Conservation (phyloP, 1,284 basidiomycete species). For the Cutaneotrichosporon mucoides region DNA sequence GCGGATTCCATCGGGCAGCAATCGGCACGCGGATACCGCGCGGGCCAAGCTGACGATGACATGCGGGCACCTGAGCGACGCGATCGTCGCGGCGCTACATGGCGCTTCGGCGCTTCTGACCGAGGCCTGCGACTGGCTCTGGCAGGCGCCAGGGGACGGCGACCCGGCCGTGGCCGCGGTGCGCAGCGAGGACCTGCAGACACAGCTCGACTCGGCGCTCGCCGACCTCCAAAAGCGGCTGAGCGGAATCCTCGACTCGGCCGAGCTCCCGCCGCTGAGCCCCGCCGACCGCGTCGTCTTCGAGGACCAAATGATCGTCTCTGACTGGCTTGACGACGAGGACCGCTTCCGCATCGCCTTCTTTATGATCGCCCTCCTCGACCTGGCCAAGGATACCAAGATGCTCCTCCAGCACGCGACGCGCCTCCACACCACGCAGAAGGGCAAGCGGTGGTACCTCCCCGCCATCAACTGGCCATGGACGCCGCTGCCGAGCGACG, state of each 20-base stretch:
- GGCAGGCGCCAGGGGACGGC: neutral
- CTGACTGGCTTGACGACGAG: slow-evolving; percentile 30
- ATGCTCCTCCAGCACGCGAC: slow-evolving; percentile 18
- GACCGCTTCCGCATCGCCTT: slow-evolving; percentile 44
- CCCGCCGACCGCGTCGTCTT: slow-evolving; percentile 7
- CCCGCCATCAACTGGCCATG: slow-evolving; percentile 18
- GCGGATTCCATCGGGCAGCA: neutral
- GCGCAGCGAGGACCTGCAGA: neutral
- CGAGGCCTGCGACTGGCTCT: slow-evolving; percentile 15
- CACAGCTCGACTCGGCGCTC: slow-evolving; percentile 1
- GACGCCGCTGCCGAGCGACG: slow-evolving; percentile 8
- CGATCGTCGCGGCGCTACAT: slow-evolving; percentile 9
- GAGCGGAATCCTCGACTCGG: slow-evolving; percentile 17
- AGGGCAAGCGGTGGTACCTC: slow-evolving; percentile 16
- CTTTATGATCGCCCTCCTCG: slow-evolving; percentile 43
- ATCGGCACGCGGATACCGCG: neutral
- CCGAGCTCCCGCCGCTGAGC: neutral
- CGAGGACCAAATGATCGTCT: slow-evolving; percentile 14
- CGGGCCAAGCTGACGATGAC: slow-evolving; percentile 2
- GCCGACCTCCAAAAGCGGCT: slow-evolving; percentile 13
- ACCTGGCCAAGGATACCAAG: slow-evolving; percentile 36
- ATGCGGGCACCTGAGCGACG: slow-evolving; percentile 9
- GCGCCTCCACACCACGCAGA: slow-evolving; percentile 2
- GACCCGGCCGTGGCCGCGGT: neutral
- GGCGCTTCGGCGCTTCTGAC: slow-evolving; percentile 3